phyloP scores from a whole-genome alignment of 257 asterid genomes.

The Solanum chilense region DNA sequence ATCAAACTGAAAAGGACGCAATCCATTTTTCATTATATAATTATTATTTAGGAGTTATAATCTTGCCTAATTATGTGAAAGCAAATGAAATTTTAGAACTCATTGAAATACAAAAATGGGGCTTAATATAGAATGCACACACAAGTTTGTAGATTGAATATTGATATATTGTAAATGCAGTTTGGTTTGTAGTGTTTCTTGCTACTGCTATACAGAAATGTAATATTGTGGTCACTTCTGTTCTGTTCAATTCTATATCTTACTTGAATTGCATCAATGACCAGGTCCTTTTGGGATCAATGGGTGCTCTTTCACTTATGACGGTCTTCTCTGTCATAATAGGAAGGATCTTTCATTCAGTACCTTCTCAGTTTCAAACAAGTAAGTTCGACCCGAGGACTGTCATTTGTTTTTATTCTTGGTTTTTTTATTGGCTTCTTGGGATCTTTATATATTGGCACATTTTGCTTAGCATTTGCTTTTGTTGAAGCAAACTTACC shows the following conservation, averaged over 20 bases:
- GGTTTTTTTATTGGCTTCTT: background rate
- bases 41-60: background rate
- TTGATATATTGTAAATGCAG: background rate
- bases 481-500: background rate
- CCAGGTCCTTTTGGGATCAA: constrained; percentile 94
- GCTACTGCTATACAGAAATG: background rate
- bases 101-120: background rate
- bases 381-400: constrained; percentile 37
- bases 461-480: background rate
- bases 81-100: background rate
- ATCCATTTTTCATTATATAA: background rate
- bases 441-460: background rate
- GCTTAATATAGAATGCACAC: background rate
- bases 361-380: constrained; percentile 97
- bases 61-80: background rate
- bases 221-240: background rate
- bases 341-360: constrained; percentile 81
- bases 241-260: background rate
- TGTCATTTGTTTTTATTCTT: background rate
- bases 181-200: background rate
- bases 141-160: background rate
- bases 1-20: background rate
- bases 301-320: constrained; percentile 96
- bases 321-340: constrained; percentile 75
- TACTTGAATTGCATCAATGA: constrained; percentile 5